A percentile compares a stretch with the other conserved stretches of the same genome.
Conservation (phyloP, 2,329 filamentous ascomycete genomes). For the Neopestalotiopsis sp. region DNA sequence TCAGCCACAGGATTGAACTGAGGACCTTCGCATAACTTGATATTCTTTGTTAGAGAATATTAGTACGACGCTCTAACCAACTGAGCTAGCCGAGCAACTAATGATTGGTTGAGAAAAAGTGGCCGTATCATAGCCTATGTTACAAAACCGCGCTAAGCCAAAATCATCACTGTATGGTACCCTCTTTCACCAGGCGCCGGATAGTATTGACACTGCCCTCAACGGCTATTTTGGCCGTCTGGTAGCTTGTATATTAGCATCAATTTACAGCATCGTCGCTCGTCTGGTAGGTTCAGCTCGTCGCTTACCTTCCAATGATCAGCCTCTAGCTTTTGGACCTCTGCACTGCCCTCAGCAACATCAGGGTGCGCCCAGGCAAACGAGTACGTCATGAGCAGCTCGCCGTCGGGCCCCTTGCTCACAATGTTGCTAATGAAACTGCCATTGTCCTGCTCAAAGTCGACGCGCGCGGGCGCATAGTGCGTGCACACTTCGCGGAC, state of each 20-base stretch:
- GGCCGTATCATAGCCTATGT: neutral
- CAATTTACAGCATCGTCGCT: too few relatives aligned
- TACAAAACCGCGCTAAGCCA: neutral
- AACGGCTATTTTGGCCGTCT: constrained; percentile 37
- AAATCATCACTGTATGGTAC: constrained; percentile 28
- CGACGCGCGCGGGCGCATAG: constrained; percentile 38
- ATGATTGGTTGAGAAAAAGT: neutral
- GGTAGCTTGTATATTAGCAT: constrained; percentile 7
- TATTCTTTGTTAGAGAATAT: constrained; percentile 3
- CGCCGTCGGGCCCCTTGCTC: constrained; percentile 34
- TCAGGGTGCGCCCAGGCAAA: constrained; percentile 42
- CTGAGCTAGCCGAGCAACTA: constrained; percentile 12
- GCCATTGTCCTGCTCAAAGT: constrained; percentile 42
- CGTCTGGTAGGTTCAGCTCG: too few relatives aligned
- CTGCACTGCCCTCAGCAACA: constrained; percentile 33
- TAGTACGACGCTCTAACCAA: constrained; percentile 14
- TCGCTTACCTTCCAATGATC: constrained; percentile 33
- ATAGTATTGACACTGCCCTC: constrained; percentile 38
- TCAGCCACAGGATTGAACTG: constrained; percentile 13
- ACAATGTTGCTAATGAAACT: constrained; percentile 42
- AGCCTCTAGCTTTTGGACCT: constrained; percentile 31
- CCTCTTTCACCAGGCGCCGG: constrained; percentile 32
- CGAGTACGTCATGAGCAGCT: constrained; percentile 40
- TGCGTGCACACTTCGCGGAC: constrained; percentile 39
- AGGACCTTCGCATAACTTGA: constrained; percentile 13